phyloP scores from a whole-genome alignment of 1,284 basidiomycete genomes.

The Chalciporus sp. region DNA sequence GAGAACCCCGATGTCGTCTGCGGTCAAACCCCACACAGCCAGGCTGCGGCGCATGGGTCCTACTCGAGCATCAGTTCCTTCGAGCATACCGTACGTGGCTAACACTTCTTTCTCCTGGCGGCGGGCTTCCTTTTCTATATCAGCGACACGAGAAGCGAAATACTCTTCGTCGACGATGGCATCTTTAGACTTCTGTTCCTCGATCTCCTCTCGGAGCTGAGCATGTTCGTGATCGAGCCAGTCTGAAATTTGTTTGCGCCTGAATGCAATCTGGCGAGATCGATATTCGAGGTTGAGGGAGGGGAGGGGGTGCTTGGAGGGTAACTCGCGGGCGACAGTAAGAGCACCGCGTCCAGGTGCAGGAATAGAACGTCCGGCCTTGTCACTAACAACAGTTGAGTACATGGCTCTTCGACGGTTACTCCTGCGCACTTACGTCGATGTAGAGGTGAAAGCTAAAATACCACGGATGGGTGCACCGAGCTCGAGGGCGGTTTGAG shows the following conservation, averaged over 20 bases:
- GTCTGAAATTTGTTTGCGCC: constrained; percentile 89
- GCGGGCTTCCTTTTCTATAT: constrained; percentile 87
- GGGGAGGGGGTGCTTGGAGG: constrained; percentile 72
- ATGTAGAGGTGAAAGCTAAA: constrained; percentile 95
- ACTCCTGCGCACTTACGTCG: constrained; percentile 63
- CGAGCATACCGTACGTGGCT: constrained; percentile 93
- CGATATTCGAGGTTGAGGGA: constrained; percentile 87
- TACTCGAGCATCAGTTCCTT: constrained; percentile 81
- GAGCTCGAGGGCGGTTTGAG: constrained; percentile 93
- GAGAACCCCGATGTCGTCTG: constrained; percentile 89
- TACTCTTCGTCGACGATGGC: constrained; percentile 67
- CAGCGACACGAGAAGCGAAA: constrained; percentile 71
- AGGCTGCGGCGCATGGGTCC: constrained; percentile 92
- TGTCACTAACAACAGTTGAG: constrained; percentile 61
- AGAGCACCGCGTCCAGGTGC: constrained; percentile 92
- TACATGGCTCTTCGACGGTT: constrained; percentile 10
- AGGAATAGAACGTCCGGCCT: constrained; percentile 93
- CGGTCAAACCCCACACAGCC: constrained; percentile 93
- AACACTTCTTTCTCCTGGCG: constrained; percentile 91
- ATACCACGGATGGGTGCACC: constrained; percentile 94
- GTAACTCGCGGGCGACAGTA: constrained; percentile 81
- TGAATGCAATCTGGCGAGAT: constrained; percentile 89
- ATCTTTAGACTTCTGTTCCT: constrained; percentile 58
- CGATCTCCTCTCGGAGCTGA: constrained; percentile 79
- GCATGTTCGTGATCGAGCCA: constrained; percentile 91